Evolutionary conservation across 768 basidiomycete species (phyloP), one percentile per base, ranked within the genome.

Genomic region (Mycena sanguinolenta): DNA sequence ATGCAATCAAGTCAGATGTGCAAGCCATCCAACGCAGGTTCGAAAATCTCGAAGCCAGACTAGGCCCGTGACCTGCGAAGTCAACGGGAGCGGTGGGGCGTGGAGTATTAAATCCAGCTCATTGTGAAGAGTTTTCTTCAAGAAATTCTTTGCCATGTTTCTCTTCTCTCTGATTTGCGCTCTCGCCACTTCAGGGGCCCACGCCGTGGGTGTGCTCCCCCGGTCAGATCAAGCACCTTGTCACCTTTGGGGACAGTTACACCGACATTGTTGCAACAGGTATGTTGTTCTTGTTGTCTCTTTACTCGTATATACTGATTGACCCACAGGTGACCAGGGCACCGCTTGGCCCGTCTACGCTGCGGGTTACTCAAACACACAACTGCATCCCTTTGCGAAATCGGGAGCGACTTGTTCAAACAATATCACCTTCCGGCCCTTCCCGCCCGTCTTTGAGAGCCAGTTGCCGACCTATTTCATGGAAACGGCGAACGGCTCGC

Each of bases 371-470:
- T 86, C 89, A 0, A 75, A 83, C 23, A 84, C 88, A 58, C 78
- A 82, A 28, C 81, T 91, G 12, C 86, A 84, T 77, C 87, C 89
- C 7, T 91, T 88, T 75, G 91, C 91, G 0, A 82, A 83, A 14
- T 83, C 89, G 1, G 91, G 91, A 0, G 91, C 89, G 13, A 88
- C 89, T 0, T 93, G 91, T 76, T 90, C 89, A 4, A 91, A 92
- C 76, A 82, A 86, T 42, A 77, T 91, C 70, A 91, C 90, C 3
- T 82, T 81, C 76, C 81, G 88, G 4, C 86, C 88, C 0, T 90
- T 86, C 77, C 90, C 90, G 0, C 83, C 89, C 0, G 76, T 92
- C 44, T 87, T 89, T 71, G 88, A 88, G 74, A 84, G 82, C 75
- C 86, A 91, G 75, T 82, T 92, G 8, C 90, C 90, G 0, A 61